A percentile compares a stretch with the other conserved stretches of the same genome.
Conservation (phyloP, 371 early-diverging fungal species). For the Catenaria anguillulae region DNA sequence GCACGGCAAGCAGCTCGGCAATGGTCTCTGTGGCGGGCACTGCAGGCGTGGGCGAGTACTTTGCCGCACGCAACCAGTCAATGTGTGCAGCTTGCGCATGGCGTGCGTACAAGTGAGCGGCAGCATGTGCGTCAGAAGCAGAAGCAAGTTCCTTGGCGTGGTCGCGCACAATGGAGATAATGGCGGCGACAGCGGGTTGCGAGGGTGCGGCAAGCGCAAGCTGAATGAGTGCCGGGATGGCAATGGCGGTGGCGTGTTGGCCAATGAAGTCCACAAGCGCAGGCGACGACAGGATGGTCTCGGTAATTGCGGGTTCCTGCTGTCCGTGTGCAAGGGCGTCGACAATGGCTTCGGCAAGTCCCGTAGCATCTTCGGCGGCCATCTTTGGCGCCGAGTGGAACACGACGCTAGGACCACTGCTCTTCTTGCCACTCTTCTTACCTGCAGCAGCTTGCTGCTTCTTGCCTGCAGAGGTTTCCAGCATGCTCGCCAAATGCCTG, state of each 20-base stretch:
- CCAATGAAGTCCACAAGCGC: slow-evolving; percentile 23
- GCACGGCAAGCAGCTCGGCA: not conserved
- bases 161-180: not conserved
- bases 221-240: slow-evolving; percentile 11
- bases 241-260: slow-evolving; percentile 9
- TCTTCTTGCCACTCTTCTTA: no score
- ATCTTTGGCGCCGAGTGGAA: not conserved
- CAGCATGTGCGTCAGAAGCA: not conserved
- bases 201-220: not conserved
- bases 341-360: not conserved
- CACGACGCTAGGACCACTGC: no score
- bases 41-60: not conserved
- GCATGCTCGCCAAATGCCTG: not conserved
- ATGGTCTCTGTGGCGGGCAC: not conserved
- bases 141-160: slow-evolving; percentile 5
- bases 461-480: not conserved
- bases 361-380: not conserved
- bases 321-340: not conserved
- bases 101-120: not conserved
- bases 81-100: not conserved
- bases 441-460: not conserved
- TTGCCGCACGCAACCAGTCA: not conserved
- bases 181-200: slow-evolving; percentile 2
- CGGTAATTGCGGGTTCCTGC: slow-evolving; percentile 5
- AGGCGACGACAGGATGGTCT: slow-evolving; percentile 12